These are phyloP conservation scores for Rhodotorula sp. DNA, from an alignment of 1,284 basidiomycete genomes.

Conservation along the genomic window DNA sequence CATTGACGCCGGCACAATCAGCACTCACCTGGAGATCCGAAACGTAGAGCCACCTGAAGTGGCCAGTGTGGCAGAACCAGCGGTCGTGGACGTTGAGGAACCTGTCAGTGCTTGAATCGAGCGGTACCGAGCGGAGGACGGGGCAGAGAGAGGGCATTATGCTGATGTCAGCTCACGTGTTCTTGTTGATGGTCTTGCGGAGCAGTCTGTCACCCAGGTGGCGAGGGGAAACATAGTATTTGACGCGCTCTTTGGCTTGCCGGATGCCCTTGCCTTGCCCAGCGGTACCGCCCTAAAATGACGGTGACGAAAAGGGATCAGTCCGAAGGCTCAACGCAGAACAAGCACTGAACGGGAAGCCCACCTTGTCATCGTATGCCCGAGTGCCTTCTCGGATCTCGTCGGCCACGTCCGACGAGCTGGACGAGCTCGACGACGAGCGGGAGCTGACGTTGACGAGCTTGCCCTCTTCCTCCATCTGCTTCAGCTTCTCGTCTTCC, in stretches of 20 bases:
- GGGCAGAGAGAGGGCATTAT: background rate
- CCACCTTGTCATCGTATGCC: conserved; percentile 35
- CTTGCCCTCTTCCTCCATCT: conserved; percentile 16
- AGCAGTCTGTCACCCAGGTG: conserved; percentile 62
- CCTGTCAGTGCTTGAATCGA: background rate
- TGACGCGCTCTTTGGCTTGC: conserved; percentile 45
- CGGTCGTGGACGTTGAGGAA: conserved; percentile 12
- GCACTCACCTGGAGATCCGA: conserved; percentile 47
- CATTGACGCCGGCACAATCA: background rate
- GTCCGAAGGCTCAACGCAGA: background rate
- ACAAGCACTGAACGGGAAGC: background rate
- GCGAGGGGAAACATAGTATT: conserved; percentile 46
- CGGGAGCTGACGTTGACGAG: conserved; percentile 26
- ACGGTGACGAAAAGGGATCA: too few relatives aligned
- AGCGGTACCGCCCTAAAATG: conserved; percentile 30
- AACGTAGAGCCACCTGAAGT: conserved; percentile 33
- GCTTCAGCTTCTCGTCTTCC: conserved; percentile 20
- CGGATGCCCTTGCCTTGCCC: conserved; percentile 34
- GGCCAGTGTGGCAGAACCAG: conserved; percentile 24
- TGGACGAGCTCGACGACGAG: conserved; percentile 8
- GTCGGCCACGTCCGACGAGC: conserved; percentile 28
- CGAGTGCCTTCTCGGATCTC: conserved; percentile 21
- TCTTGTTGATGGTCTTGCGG: conserved; percentile 61
- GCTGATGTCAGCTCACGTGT: conserved; percentile 55
- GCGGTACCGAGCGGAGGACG: background rate